Base-by-base conservation (phyloP, 257 asterid species). In the Scutellaria baicalensis region DNA sequence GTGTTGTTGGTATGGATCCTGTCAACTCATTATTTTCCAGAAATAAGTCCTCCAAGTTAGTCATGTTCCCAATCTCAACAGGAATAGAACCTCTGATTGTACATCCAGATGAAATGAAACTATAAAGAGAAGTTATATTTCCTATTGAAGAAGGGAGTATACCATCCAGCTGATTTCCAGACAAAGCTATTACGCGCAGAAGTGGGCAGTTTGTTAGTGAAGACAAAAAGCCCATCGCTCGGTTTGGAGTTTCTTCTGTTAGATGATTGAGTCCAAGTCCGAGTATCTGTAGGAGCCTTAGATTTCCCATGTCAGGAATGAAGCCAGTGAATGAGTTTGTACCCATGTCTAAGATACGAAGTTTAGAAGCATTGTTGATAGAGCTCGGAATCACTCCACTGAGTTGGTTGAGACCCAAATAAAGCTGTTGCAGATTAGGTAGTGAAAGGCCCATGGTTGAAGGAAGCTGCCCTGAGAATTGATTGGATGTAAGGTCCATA, bases 141-240 rank as follows among this genome's bases (percentile, higher is more conserved):
- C 88, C 92, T 0, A 84, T 31, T 7, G 89, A 82, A 50, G 62
- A 9, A 14, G 88, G 92, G 23, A 84, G 85, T 58, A 38, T 23
- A 20, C 85, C 93, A 44, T 77, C 72, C 0, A 86, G 72, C 61
- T 76, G 86, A 65, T 84, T 86, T 7, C 18, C 27, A 0, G 89
- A 69, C 2, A 86, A 7, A 31, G 72, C 84, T 17, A 85, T 7
- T 0, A 0, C 0, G 13, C 52, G 20, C 76, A 84, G 55, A 33
- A 65, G 1, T n/a, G 72, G 75, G 65, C 89, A 87, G 6, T 78
- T 77, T 48, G 87, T 75, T 18, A 87, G 71, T 0, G 85, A 71
- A 43, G 95, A 38, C 13, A 81, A 31, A 23, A 85, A 81, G 38
- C 61, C 55, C 81, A 16, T 44, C n/a, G n/a, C n/a, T n/a, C n/a